Evolutionary conservation across 2,329 filamentous ascomycete species (phyloP).

Genomic region (Cryphonectria japonica): DNA sequence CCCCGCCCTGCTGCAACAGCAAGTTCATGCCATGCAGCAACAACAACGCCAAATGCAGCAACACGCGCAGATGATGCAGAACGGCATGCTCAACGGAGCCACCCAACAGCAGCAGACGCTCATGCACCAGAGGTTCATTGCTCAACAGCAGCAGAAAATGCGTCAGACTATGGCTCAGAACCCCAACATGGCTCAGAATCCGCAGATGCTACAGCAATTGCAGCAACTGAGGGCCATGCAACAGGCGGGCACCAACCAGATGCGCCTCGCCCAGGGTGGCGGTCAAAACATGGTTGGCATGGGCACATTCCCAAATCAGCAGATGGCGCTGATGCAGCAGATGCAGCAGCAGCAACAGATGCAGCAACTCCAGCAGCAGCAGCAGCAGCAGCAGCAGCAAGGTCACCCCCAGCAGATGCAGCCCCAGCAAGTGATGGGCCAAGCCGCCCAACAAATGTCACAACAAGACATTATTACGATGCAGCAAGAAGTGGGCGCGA

Average conservation of each 20-base stretch:
- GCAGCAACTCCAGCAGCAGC: slow-evolving; percentile 36
- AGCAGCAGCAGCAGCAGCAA: slow-evolving; percentile 38
- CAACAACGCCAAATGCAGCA: slow-evolving; percentile 52
- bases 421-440: slow-evolving; percentile 33
- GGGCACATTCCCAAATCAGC: slow-evolving; percentile 32
- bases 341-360: slow-evolving; percentile 39
- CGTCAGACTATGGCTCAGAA: slow-evolving; percentile 40
- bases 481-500: slow-evolving; percentile 23
- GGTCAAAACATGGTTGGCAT: slow-evolving; percentile 37
- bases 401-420: slow-evolving; percentile 38
- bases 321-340: slow-evolving; percentile 35
- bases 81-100: slow-evolving; percentile 48
- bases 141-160: slow-evolving; percentile 41
- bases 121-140: slow-evolving; percentile 41
- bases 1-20: slow-evolving; percentile 42
- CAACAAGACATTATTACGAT: slow-evolving; percentile 13
- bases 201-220: slow-evolving; percentile 42
- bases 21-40: slow-evolving; percentile 30
- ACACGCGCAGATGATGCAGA: slow-evolving; percentile 47
- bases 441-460: slow-evolving; percentile 27
- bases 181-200: slow-evolving; percentile 30
- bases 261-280: slow-evolving; percentile 34
- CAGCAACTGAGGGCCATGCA: slow-evolving; percentile 26
- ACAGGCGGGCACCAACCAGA: slow-evolving; percentile 33
- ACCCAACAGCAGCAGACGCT: slow-evolving; percentile 39